Percentiles rank a stretch among this genome's conserved stretches.
These are phyloP conservation scores for Penicillium olsonii DNA, from an alignment of 2,329 filamentous ascomycete species.

Conservation along the genomic window DNA sequence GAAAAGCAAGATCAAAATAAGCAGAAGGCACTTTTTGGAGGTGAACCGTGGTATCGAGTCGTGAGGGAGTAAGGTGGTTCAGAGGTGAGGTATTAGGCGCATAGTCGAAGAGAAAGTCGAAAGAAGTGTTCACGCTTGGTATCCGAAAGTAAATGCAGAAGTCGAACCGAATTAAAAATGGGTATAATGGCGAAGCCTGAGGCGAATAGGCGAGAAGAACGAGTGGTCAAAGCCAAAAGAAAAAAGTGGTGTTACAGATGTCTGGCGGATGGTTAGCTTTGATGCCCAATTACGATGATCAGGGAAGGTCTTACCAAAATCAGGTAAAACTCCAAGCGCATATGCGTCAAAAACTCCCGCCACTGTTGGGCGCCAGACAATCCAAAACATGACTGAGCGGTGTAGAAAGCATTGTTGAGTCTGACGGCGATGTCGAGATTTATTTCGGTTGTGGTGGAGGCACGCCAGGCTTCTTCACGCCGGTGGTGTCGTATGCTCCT, in stretches of 20 bases:
- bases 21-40: slow-evolving; percentile 26
- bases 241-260: slow-evolving; percentile 34
- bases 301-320: slow-evolving; percentile 29
- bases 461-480: slow-evolving; percentile 50
- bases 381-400: slow-evolving; percentile 19
- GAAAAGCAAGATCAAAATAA: slow-evolving; percentile 18
- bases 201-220: slow-evolving; percentile 18
- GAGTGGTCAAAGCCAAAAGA: slow-evolving; percentile 20
- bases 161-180: slow-evolving; percentile 28
- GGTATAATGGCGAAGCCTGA: slow-evolving; percentile 29
- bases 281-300: slow-evolving; percentile 21
- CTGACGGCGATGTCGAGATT: slow-evolving; percentile 22
- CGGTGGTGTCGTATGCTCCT: slow-evolving; percentile 55
- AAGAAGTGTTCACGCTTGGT: slow-evolving; percentile 25
- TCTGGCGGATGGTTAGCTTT: slow-evolving; percentile 25
- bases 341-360: slow-evolving; percentile 29
- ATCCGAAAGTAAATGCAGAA: slow-evolving; percentile 29
- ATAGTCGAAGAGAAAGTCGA: slow-evolving; percentile 17
- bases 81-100: slow-evolving; percentile 9
- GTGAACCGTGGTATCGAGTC: slow-evolving; percentile 15
- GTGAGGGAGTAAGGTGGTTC: slow-evolving; percentile 13
- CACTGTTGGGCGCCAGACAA: slow-evolving; percentile 26
- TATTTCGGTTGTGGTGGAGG: slow-evolving; percentile 48
- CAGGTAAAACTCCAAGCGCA: slow-evolving; percentile 26
- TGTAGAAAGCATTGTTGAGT: slow-evolving; percentile 22